Percentiles rank a stretch among this genome's conserved stretches.
Evolutionary conservation across 2,329 filamentous ascomycete genomes (phyloP).

Genomic region (Albifimbria verrucaria): DNA sequence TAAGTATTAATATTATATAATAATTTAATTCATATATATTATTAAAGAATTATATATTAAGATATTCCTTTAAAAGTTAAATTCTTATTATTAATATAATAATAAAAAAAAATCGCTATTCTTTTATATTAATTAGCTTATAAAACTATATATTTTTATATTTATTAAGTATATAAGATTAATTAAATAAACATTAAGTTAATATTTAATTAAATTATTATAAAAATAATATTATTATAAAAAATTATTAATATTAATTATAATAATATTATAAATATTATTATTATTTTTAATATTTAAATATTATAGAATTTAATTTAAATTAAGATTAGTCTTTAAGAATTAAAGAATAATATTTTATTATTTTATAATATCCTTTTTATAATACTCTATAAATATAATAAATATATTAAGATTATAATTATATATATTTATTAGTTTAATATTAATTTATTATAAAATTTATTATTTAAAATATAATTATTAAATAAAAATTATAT

Average conservation of each 20-base stretch:
- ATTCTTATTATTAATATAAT: neutral
- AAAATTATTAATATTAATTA: neutral
- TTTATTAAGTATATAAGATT: neutral
- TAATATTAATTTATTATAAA: neutral
- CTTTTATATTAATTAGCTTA: slow-evolving; percentile 3
- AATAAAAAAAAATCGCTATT: neutral
- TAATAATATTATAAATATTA: neutral
- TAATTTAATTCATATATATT: neutral
- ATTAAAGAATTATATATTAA: neutral
- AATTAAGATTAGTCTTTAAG: neutral
- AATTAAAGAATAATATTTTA: neutral
- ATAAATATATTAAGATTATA: slow-evolving; percentile 1
- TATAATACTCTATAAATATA: neutral
- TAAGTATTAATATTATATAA: neutral
- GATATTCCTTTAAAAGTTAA: slow-evolving; percentile 3
- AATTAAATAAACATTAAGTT: neutral
- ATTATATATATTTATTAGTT: neutral
- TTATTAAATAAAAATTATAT: neutral
- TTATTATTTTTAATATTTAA: neutral
- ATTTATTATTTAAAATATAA: neutral
- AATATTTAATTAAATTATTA: neutral
- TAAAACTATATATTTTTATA: slow-evolving; percentile 2
- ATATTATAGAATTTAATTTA: no score
- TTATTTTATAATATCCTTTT: slow-evolving; percentile 3
- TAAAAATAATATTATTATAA: neutral